Base-by-base conservation (phyloP, 345 rosid genomes). In the Carallia pectinifolia region DNA sequence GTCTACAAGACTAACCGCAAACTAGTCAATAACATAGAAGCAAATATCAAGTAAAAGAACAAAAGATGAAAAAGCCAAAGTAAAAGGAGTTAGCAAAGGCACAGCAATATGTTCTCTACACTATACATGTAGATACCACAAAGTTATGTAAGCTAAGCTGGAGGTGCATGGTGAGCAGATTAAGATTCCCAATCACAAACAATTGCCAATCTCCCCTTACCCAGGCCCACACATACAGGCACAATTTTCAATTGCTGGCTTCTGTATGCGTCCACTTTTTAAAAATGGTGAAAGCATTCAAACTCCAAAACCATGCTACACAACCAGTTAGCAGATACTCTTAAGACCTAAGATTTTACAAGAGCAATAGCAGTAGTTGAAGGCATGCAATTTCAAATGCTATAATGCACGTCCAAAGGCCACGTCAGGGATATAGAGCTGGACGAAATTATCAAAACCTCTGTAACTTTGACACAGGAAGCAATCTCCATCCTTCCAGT, bases 401-500 rank as follows among this genome's bases (percentile, higher is more conserved):
- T 34, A 44, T 44, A 44, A 44, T 44, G 48, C 50, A 12, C 10
- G 50, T 12, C 4, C 50, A 44, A 44, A 44, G 48, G 50, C 50
- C 16, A 44, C 50, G 0, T 44, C 10, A 12, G 16, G 47, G 50
- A 44, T 12, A 44, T 3, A 44, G 15, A 67, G 62, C 29, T 31
- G 34, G 54, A 37, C 58, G 53, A n/a, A 18, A 31, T 47, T 6
- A 76, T 12, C 9, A 62, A 61, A 86, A 93, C 97, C 98, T 93
- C 97, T 50, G 94, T 89, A 74, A 93, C 91, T 78, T 85, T 85
- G 80, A 93, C 81, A 80, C 98, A 93, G 61, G 96, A 76, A 81
- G 97, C 98, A 75, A 93, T 82, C 84, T 88, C 98, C 48, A 68
- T 75, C 77, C 89, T 89, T 71, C 96, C 98, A 70, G 81, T 88